Evolutionary conservation across 2,329 filamentous ascomycete species (phyloP), one percentile per base, ranked within the genome.

Genomic region (Pyricularia sp.): DNA sequence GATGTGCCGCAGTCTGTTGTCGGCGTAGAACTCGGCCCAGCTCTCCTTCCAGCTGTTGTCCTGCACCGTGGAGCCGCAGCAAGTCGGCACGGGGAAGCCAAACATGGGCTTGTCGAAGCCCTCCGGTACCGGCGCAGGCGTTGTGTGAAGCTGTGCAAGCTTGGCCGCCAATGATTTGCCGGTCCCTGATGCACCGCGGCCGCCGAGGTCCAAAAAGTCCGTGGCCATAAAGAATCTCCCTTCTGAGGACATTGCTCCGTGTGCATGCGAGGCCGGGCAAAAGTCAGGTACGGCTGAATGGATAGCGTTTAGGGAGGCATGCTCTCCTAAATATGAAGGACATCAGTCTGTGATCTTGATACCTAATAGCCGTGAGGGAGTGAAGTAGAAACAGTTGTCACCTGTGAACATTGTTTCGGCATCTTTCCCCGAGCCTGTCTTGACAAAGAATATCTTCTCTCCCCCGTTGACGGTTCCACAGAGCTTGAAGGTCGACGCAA

Each of bases 21-120:
- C 84, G 0, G 90, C 91, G 76, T 92, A 97, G 75, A 98, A 97
- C 0, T 92, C 88, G 0, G 91, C 88, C 94, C 94, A 98, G 12
- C 87, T 90, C 6, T 82, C 79, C 65, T 83, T 85, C 80, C 86
- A 97, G 0, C 80, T 80, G 76, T 97, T 98, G 65, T 93, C 87
- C 79, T 97, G 94, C 59, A 85, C 85, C 9, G 92, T 95, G 64
- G 92, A 87, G 2, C 94, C 94, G 78, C 94, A 97, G 78, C 92
- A 97, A 0, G 94, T 97, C 0, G 90, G 81, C 0, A 90, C 89
- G 0, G 92, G 91, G 75, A 97, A 97, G 2, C 94, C 94, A 73
- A 94, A 97, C 17, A n/a, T 42, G 2, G 88, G 87, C 55, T 75
- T 82, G 6, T 85, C 77, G 1, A 89, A 89, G 0, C 86, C 87